Conservation (phyloP, 2,329 filamentous ascomycete species). For the Colletotrichum theobromicola region DNA sequence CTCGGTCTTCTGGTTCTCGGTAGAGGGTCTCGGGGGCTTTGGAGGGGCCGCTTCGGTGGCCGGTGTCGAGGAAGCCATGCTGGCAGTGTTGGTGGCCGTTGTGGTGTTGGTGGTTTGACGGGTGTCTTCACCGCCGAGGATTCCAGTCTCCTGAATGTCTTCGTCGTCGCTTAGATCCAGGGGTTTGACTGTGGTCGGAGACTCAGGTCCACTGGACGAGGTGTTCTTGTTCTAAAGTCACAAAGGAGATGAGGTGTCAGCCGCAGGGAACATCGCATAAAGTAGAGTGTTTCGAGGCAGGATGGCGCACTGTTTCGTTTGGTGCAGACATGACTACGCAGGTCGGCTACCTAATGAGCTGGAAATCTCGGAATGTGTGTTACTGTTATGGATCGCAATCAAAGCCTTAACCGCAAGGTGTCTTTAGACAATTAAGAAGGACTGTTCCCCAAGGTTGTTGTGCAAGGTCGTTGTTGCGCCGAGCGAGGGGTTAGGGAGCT, state of each 20-base stretch:
- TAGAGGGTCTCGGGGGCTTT: slow-evolving; percentile 85
- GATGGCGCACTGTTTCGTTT: slow-evolving; percentile 46
- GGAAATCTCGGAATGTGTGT: not conserved
- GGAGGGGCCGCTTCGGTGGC: slow-evolving; percentile 56
- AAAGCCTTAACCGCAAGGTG: not conserved
- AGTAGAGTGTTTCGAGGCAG: slow-evolving; percentile 22
- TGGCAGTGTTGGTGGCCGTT: slow-evolving; percentile 30
- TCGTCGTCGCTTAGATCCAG: slow-evolving; percentile 72
- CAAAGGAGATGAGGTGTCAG: slow-evolving; percentile 16
- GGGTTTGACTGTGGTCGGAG: slow-evolving; percentile 68
- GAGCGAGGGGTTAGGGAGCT: slow-evolving; percentile 20
- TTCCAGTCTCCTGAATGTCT: slow-evolving; percentile 66
- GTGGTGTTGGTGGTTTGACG: slow-evolving; percentile 28
- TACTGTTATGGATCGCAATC: not conserved
- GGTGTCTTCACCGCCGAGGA: slow-evolving; percentile 48
- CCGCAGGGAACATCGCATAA: slow-evolving; percentile 21
- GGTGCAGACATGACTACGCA: slow-evolving; percentile 46
- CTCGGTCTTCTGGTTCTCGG: slow-evolving; percentile 83
- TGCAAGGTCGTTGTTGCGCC: slow-evolving; percentile 8
- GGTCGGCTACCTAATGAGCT: not conserved
- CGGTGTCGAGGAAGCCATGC: slow-evolving; percentile 40
- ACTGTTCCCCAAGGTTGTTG: slow-evolving; percentile 16
- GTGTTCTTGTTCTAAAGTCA: slow-evolving; percentile 47
- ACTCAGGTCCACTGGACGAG: slow-evolving; percentile 58
- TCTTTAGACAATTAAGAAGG: not conserved